phyloP scores from a whole-genome alignment of 2,329 filamentous ascomycete genomes.

The Elsinoe australis region DNA sequence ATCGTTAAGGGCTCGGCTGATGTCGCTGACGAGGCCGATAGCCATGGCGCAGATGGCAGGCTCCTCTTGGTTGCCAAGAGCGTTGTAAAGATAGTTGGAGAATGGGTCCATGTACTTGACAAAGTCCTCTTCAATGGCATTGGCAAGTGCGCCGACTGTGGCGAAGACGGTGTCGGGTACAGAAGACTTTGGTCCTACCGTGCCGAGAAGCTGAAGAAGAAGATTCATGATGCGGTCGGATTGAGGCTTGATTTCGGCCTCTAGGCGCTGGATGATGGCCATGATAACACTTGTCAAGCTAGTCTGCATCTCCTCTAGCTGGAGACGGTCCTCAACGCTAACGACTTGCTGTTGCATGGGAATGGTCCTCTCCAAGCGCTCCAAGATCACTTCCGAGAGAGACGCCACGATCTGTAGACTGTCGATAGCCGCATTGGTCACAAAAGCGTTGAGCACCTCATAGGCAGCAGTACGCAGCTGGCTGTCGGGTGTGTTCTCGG shows the following conservation, averaged over 20 bases:
- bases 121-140: conserved; percentile 86
- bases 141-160: conserved; percentile 83
- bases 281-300: conserved; percentile 87
- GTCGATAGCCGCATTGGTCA: conserved; percentile 81
- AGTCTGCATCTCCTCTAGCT: conserved; percentile 94
- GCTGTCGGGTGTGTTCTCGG: conserved; percentile 78
- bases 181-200: conserved; percentile 74
- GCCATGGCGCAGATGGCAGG: conserved; percentile 91
- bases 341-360: conserved; percentile 88
- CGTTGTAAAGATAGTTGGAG: conserved; percentile 84
- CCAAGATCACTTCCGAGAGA: conserved; percentile 79
- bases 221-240: conserved; percentile 91
- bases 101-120: conserved; percentile 97
- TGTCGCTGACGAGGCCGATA: conserved; percentile 93
- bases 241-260: conserved; percentile 82
- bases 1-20: conserved; percentile 82
- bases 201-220: conserved; percentile 70
- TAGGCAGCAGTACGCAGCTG: conserved; percentile 91
- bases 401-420: conserved; percentile 72
- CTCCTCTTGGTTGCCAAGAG: conserved; percentile 91
- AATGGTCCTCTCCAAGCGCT: conserved; percentile 83
- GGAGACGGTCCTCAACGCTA: conserved; percentile 92
- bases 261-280: conserved; percentile 82
- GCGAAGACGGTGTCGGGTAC: conserved; percentile 93
- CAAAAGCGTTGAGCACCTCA: conserved; percentile 91